Evolutionary conservation across 352 stramenopile species (phyloP).

Genomic region (Thraustochytrium sp.): DNA sequence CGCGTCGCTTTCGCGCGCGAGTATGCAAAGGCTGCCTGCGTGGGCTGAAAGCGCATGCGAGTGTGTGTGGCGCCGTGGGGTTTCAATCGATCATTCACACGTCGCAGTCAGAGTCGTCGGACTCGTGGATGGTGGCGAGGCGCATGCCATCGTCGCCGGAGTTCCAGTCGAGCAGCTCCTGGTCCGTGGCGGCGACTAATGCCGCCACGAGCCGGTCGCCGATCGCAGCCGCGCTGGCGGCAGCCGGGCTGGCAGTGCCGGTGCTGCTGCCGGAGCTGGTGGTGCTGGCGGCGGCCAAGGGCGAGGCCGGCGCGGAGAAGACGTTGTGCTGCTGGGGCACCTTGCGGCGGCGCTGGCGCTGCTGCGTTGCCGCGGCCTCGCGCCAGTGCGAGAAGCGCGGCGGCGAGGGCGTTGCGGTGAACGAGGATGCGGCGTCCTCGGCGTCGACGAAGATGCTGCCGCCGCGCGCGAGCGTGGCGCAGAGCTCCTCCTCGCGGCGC

Average conservation of each 20-base stretch:
- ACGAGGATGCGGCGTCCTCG: not conserved
- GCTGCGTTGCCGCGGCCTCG: not conserved
- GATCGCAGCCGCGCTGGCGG: not conserved
- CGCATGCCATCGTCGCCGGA: not conserved
- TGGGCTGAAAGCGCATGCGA: too few species aligned
- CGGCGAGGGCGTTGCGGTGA: too few species aligned
- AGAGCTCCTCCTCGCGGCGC: not conserved
- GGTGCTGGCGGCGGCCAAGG: not conserved
- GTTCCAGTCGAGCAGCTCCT: not conserved
- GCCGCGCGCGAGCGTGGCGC: not conserved
- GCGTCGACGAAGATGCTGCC: not conserved
- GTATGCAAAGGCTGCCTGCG: too few species aligned
- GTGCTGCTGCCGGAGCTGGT: not conserved
- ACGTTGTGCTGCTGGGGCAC: not conserved
- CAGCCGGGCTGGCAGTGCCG: not conserved
- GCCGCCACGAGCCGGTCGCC: not conserved
- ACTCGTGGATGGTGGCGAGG: not conserved
- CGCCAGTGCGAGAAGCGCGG: not conserved
- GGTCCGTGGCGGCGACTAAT: not conserved
- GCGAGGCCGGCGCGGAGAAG: not conserved
- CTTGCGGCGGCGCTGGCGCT: not conserved
- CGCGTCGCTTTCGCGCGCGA: too few species aligned
- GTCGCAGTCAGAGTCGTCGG: not conserved
- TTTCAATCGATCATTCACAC: too few species aligned
- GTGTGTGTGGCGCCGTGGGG: too few species aligned